Percentiles rank a stretch among this genome's conserved stretches.
These are phyloP conservation scores for Tilletia setariae DNA, from an alignment of 1,284 basidiomycete genomes.

Conservation along the genomic window DNA sequence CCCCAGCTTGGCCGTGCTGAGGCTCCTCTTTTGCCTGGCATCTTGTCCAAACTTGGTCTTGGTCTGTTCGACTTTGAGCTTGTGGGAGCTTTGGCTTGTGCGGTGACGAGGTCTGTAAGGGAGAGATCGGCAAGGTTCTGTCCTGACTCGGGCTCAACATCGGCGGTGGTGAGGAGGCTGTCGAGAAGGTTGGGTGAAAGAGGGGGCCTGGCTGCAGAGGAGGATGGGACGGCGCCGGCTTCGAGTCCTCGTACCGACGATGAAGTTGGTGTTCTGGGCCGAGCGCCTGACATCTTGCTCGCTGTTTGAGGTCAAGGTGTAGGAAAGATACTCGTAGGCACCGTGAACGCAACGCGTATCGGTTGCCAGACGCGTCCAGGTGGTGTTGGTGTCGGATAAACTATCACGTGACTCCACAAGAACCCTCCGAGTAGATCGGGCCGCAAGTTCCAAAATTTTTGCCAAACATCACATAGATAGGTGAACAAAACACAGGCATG, in stretches of 20 bases:
- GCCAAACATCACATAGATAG: too few relatives aligned
- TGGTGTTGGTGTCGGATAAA: background rate
- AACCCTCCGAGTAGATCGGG: too few relatives aligned
- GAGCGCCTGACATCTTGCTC: too few relatives aligned
- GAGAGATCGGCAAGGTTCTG: constrained; percentile 12
- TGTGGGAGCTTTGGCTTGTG: background rate
- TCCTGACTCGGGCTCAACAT: background rate
- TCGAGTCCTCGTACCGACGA: too few relatives aligned
- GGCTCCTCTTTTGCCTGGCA: background rate
- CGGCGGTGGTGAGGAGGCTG: constrained; percentile 2
- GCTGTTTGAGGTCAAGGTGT: background rate
- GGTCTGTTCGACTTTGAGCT: background rate
- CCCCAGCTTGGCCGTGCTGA: background rate
- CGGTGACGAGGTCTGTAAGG: constrained; percentile 6
- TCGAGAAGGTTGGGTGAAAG: constrained; percentile 8
- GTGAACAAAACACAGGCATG: too few relatives aligned
- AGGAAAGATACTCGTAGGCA: background rate
- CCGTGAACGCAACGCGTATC: too few relatives aligned
- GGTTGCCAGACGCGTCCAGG: background rate
- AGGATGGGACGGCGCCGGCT: too few relatives aligned
- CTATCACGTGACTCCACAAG: too few relatives aligned
- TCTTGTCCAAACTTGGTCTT: constrained; percentile 1
- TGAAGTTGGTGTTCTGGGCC: too few relatives aligned
- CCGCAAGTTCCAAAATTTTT: too few relatives aligned
- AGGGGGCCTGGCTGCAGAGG: background rate